Base-by-base conservation (phyloP, 768 basidiomycete genomes). In the Kwoniella pini region DNA sequence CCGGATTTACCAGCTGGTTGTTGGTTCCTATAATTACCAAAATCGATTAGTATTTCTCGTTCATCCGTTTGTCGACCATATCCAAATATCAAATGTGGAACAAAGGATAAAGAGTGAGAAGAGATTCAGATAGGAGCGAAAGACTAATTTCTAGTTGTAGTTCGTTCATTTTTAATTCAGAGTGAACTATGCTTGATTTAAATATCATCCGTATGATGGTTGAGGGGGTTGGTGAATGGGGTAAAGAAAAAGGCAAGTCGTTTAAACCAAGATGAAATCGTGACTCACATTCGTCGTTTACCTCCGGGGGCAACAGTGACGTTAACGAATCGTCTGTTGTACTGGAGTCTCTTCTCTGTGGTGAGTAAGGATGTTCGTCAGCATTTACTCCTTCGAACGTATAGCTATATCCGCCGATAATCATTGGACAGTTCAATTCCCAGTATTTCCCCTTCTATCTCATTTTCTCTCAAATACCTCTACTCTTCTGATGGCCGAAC, bases 101-200 rank as follows among this genome's bases (percentile, higher is more conserved):
- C 17, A 27, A 48, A 31, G 40, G 53, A 54, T 6, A 21, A 36
- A 11, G 57, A 57, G 36, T 42, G 30, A 61, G 30, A 42, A n/a
- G 19, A 48, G 61, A 27, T 54, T 94, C 92, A 94, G 91, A 94
- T 94, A 94, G 91, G 91, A 94, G 92, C 91, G 92, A 94, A 94
- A 94, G 92, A 96, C 91, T 57, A 79, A 85, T 73, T 82, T 85
- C 54, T 57, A 83, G 84, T 87, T 81, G 92, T 88, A 48, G 22
- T 57, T 86, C 89, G 90, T 92, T 80, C 70, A 72, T 70, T 67
- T 79, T 77, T 62, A 80, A 80, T 90, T 95, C 91, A 87, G 91
- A 86, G 89, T 94, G 91, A 93, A 94, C 92, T 93, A 93, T 93
- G 91, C 80, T 88, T 76, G 73, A 69, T 67, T 77, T 74, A 52